Base-by-base conservation (phyloP, 1,284 basidiomycete species). In the Porogramme epimiltina region DNA sequence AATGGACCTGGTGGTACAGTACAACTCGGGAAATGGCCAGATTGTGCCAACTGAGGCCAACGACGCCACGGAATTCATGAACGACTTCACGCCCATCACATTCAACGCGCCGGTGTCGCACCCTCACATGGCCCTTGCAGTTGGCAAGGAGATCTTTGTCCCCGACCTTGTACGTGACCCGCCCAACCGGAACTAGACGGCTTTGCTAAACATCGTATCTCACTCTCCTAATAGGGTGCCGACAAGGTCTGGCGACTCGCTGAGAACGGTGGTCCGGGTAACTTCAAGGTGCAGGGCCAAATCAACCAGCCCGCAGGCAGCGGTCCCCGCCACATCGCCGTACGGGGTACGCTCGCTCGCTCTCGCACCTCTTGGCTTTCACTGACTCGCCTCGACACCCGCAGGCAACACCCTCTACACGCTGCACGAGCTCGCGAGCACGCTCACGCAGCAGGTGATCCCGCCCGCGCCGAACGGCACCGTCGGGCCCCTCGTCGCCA, bases 231-330 rank as follows among this genome's bases (percentile, higher is more conserved):
- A 31, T 52, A 87, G 84, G 86, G 85, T 9, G 76, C 68, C 3
- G 84, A 88, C 66, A 84, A 71, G 52, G 78, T 88, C 54, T 89
- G 85, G 85, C 72, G 85, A 36, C 71, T 86, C 1, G 73, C 70
- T 37, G 63, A 74, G 50, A 58, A 72, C 39, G 69, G 65, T 6
- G 59, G 62, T 4, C 64, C 73, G 1, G 78, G 76, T 0, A 60
- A 70, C 16, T 88, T 73, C 66, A 65, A 64, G 11, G 80, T 88
- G 40, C 78, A 81, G 46, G 87, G 87, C 6, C 73, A 73, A 23
- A 85, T 90, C 49, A 73, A 75, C 46, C 84, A 87, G 52, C 84
- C 84, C 0, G 61, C 66, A 15, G 82, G 82, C 15, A 87, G 82
- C 51, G 87, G 87, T 2, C 87, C 88, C 0, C 72, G 85, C 24